A percentile compares a stretch with the other conserved stretches of the same genome.
Evolutionary conservation across 345 rosid species (phyloP).

Genomic region (Eucalyptus regnans): DNA sequence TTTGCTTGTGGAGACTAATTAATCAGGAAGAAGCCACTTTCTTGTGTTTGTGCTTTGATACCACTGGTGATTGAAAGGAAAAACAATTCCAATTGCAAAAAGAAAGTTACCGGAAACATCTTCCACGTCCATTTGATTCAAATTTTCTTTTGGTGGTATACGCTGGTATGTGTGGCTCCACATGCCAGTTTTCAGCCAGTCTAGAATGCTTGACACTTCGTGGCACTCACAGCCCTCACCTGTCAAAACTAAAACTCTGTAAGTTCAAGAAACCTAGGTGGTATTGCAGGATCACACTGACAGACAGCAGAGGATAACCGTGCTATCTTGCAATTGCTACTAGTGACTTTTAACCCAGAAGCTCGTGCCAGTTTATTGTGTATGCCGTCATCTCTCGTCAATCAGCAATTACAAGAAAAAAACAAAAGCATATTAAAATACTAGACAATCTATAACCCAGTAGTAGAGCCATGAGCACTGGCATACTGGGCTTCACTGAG

Average conservation of each 20-base stretch:
- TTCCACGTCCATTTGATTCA: slow-evolving; percentile 34
- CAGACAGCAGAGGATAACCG: not conserved
- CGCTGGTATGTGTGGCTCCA: slow-evolving; percentile 67
- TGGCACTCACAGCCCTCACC: not conserved
- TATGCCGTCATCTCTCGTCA: fast-evolving
- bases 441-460: not conserved
- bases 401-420: not conserved
- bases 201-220: not conserved
- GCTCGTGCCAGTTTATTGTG: fast-evolving
- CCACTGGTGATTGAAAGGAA: not conserved
- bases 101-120: slow-evolving; percentile 43
- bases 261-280: not conserved
- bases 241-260: not conserved
- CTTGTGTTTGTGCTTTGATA: not conserved
- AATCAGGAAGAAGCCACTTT: not conserved
- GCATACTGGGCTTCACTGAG: not conserved
- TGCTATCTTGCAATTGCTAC: not conserved
- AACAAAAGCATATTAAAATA: not conserved
- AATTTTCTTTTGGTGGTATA: slow-evolving; percentile 48
- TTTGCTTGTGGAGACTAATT: not conserved
- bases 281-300: not conserved
- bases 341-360: not conserved
- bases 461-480: not conserved
- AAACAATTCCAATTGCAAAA: not conserved
- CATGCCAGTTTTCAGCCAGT: slow-evolving; percentile 30